phyloP scores from a whole-genome alignment of 345 rosid genomes.

The Sonneratia alba region DNA sequence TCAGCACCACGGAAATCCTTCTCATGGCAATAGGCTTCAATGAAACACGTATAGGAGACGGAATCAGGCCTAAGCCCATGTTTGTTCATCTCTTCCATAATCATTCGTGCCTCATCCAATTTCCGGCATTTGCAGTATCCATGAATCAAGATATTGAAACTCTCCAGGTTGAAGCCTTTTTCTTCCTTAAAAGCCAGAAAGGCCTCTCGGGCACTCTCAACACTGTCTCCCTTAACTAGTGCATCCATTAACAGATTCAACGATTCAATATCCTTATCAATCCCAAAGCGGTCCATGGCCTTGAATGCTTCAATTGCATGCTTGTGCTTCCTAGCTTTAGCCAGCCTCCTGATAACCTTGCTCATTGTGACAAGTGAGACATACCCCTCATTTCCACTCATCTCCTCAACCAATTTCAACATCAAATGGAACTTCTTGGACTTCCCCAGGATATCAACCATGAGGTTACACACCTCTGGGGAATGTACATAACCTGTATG shows the following conservation, averaged over 20 bases:
- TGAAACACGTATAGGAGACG: slow-evolving; percentile 57
- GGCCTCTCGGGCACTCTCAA: slow-evolving; percentile 51
- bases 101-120: slow-evolving; percentile 40
- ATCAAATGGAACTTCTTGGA: slow-evolving; percentile 41
- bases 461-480: slow-evolving; percentile 30
- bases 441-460: slow-evolving; percentile 69
- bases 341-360: slow-evolving; percentile 65
- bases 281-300: slow-evolving; percentile 46
- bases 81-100: slow-evolving; percentile 50
- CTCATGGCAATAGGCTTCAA: slow-evolving; percentile 51
- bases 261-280: slow-evolving; percentile 32
- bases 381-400: slow-evolving; percentile 31
- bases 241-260: slow-evolving; percentile 66
- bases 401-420: slow-evolving; percentile 58
- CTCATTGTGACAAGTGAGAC: slow-evolving; percentile 50
- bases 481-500: slow-evolving; percentile 56
- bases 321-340: slow-evolving; percentile 36
- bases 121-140: slow-evolving; percentile 72
- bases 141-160: slow-evolving; percentile 58
- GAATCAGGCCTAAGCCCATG: slow-evolving; percentile 42
- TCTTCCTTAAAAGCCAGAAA: slow-evolving; percentile 35
- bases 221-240: slow-evolving; percentile 56
- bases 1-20: slow-evolving; percentile 64
- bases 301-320: slow-evolving; percentile 56
- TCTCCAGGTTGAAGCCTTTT: slow-evolving; percentile 21